Evolutionary conservation across 768 basidiomycete species (phyloP).

Genomic region (Nevesoporus exiguus): DNA sequence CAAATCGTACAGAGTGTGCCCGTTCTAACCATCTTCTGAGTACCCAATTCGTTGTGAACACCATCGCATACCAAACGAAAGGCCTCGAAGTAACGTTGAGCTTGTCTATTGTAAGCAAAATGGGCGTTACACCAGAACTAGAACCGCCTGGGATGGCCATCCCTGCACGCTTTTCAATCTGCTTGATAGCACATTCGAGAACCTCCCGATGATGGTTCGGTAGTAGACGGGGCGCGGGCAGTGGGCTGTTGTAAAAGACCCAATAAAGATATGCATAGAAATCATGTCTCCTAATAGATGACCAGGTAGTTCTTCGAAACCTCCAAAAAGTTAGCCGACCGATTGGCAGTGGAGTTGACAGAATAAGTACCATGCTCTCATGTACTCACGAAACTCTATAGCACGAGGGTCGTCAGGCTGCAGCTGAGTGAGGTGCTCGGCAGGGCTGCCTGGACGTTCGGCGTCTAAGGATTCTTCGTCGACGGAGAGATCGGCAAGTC

Average conservation of each 20-base stretch:
- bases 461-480: conserved; percentile 52
- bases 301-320: conserved; percentile 78
- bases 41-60: conserved; percentile 47
- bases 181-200: conserved; percentile 56
- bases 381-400: conserved; percentile 63
- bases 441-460: conserved; percentile 57
- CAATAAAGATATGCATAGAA: conserved; percentile 78
- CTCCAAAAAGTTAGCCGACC: conserved; percentile 27
- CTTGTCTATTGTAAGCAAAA: conserved; percentile 75
- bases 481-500: conserved; percentile 52
- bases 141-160: conserved; percentile 58
- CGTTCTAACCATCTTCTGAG: conserved; percentile 44
- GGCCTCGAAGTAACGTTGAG: conserved; percentile 71
- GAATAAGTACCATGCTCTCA: conserved; percentile 50
- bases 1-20: conserved; percentile 42
- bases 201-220: conserved; percentile 43
- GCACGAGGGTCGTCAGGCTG: conserved; percentile 65
- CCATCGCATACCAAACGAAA: conserved; percentile 54
- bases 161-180: conserved; percentile 73
- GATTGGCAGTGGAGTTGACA: neutral
- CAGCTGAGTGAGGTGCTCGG: conserved; percentile 55
- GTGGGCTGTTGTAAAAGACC: conserved; percentile 69
- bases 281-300: conserved; percentile 58
- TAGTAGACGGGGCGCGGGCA: conserved; percentile 50
- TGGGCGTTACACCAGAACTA: conserved; percentile 46